These are phyloP conservation scores for Pseudogymnoascus sp. DNA, from an alignment of 2,329 filamentous ascomycete species.

Conservation along the genomic window DNA sequence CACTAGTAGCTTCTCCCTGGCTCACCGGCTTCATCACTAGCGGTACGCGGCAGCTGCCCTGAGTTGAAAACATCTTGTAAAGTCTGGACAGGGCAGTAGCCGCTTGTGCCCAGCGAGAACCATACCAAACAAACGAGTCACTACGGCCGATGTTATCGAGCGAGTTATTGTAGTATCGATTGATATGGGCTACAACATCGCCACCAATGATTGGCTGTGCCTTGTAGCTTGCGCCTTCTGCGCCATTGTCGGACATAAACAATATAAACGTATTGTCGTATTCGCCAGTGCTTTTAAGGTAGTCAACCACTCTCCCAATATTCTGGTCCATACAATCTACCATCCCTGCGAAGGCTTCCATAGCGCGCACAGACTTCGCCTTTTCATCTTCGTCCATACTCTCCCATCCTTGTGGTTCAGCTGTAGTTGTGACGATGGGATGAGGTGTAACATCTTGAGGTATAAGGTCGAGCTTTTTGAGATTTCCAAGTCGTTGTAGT, in stretches of 20 bases:
- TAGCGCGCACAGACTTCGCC: conserved; percentile 41
- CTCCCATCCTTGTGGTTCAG: conserved; percentile 40
- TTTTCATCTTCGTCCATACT: conserved; percentile 39
- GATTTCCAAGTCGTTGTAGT: conserved; percentile 41
- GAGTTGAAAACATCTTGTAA: conserved; percentile 13
- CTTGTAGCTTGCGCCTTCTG: conserved; percentile 51
- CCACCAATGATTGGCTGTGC: conserved; percentile 49
- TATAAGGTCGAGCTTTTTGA: conserved; percentile 51
- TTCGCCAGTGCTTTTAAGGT: conserved; percentile 47
- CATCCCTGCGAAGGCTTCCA: conserved; percentile 58
- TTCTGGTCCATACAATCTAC: conserved; percentile 54
- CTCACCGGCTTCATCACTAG: conserved; percentile 4
- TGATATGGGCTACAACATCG: conserved; percentile 43
- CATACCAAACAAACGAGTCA: conserved; percentile 53
- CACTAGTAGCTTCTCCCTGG: neutral
- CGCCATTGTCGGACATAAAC: conserved; percentile 57
- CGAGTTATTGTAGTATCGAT: conserved; percentile 50
- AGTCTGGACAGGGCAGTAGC: conserved; percentile 42
- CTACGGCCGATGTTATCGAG: conserved; percentile 50
- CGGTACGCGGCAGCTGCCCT: neutral
- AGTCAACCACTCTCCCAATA: conserved; percentile 49
- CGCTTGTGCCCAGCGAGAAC: conserved; percentile 47
- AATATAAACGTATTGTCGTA: conserved; percentile 56
- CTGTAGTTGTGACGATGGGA: conserved; percentile 36
- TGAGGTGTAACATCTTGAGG: conserved; percentile 41